Evolutionary conservation across 1,284 basidiomycete genomes (phyloP), one percentile per base, ranked within the genome.

Genomic region (Omphalotus olearius): DNA sequence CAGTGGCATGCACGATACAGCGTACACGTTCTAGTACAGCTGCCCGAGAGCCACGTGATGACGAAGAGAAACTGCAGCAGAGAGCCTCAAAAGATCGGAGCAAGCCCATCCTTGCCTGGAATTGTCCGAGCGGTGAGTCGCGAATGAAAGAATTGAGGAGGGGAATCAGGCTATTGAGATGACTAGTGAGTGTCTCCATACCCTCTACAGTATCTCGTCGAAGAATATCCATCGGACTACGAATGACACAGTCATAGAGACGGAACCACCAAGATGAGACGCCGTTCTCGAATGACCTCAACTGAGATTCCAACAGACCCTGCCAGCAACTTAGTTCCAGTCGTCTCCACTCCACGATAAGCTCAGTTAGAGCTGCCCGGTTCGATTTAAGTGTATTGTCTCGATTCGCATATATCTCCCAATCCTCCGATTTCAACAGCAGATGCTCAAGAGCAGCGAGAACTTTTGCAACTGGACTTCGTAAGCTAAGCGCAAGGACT

Each of bases 331-430:
- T 76, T 23, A 99, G 71, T 65, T 99, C 97, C 50, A 96, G 70
- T 39, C 91, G 81, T 50, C 97, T 79, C 97, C 97, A 99, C 23
- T 83, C 80, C 44, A 99, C 84, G 48, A 99, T 91, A 43, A 95
- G 77, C 17, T 69, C 70, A 4, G 82, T 88, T 26, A 98, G 69
- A 10, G 74, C 74, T 23, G 83, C 77, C 53, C 87, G 90, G 61
- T 90, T 77, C 0, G 64, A 56, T 60, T 80, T 83, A 53, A 99
- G 78, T 20, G 85, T 86, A 62, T 95, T 98, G 45, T 89, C 85
- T 20, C 82, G 78, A 68, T 93, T 95, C 10, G 96, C 88, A 61
- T 91, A 99, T 60, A 87, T 86, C 66, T 99, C 93, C 97, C 97
- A 99, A 64, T 99, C 97, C 56, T 97, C 92, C 9, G 86, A 92